Percentiles rank a stretch among this genome's conserved stretches.
These are phyloP conservation scores for Haberlea rhodopensis DNA, from an alignment of 257 asterid species.

Conservation along the genomic window DNA sequence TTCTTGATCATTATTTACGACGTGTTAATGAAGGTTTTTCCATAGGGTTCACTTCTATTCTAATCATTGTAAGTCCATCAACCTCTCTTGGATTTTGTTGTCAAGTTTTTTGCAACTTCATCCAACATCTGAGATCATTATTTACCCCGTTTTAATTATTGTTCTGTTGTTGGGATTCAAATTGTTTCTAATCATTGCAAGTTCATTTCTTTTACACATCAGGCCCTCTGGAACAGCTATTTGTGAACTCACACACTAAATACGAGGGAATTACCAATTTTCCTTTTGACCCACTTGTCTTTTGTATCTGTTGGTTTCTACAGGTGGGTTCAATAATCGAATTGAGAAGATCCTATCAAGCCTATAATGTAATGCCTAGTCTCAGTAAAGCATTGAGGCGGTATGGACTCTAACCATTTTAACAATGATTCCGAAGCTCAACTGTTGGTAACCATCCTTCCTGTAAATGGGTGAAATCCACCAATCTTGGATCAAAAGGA, in stretches of 20 bases:
- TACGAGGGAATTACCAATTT: not conserved
- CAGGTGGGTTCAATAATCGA: conserved; percentile 97
- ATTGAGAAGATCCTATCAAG: conserved; percentile 89
- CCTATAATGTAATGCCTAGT: conserved; percentile 93
- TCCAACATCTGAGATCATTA: not conserved
- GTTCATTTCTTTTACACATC: not conserved
- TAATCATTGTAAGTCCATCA: conserved; percentile 73
- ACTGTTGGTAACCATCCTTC: not conserved
- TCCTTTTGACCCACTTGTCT: not conserved
- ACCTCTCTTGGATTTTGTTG: not conserved
- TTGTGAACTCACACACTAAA: not conserved
- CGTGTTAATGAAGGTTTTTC: conserved; percentile 77
- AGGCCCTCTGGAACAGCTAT: not conserved
- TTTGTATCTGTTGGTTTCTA: conserved; percentile 13
- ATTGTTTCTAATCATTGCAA: not conserved
- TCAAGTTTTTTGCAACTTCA: not conserved
- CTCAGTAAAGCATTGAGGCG: conserved; percentile 76
- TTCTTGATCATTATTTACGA: conserved; percentile 85
- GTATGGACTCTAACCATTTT: conserved; percentile 56
- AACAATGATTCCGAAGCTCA: not conserved
- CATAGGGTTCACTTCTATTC: conserved; percentile 92
- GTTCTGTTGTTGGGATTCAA: not conserved
- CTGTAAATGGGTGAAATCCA: not conserved
- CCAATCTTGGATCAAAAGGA: not conserved
- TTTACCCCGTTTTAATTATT: not conserved